These are phyloP conservation scores for Astragalus glycyphyllos DNA, from an alignment of 306 rosid genomes.

Conservation along the genomic window DNA sequence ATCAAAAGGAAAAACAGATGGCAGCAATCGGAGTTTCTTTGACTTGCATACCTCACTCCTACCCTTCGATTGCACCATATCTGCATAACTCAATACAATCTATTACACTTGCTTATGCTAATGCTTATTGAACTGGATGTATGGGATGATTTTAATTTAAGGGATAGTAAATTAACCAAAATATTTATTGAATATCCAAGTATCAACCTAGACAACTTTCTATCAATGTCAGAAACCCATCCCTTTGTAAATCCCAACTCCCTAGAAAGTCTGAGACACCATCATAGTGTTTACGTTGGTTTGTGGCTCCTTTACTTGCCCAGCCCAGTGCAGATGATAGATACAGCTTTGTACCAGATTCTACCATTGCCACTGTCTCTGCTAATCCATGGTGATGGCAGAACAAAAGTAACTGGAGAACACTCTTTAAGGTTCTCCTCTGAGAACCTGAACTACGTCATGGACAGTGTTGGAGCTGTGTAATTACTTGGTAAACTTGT, in stretches of 20 bases:
- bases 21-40: background rate
- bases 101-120: background rate
- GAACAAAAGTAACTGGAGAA: background rate
- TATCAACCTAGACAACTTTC: background rate
- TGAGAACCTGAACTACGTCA: background rate
- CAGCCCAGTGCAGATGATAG: background rate
- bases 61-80: background rate
- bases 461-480: background rate
- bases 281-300: background rate
- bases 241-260: constrained; percentile 12
- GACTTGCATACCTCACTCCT: constrained; percentile 2
- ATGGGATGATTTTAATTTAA: background rate
- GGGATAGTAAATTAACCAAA: constrained; percentile 8
- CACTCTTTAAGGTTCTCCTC: no score
- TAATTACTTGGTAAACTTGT: background rate
- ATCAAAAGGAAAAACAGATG: constrained; percentile 3
- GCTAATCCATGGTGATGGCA: background rate
- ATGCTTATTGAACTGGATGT: background rate
- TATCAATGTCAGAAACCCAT: background rate
- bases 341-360: background rate
- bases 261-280: background rate
- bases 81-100: background rate
- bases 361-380: background rate
- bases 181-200: background rate
- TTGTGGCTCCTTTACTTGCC: background rate